These are phyloP conservation scores for Blastomyces silverae DNA, from an alignment of 2,329 filamentous ascomycete genomes.

Conservation along the genomic window DNA sequence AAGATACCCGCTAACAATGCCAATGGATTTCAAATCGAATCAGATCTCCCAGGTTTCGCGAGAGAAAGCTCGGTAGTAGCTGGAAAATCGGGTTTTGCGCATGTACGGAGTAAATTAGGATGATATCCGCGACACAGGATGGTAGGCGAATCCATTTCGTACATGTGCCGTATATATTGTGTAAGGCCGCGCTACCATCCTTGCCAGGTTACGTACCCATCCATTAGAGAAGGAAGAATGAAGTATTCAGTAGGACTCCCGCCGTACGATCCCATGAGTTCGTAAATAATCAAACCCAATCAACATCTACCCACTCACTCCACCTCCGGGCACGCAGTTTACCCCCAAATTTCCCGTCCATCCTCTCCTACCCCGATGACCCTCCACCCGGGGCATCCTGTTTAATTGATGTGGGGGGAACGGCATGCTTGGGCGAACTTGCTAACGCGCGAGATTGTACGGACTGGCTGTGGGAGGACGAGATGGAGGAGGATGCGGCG, in stretches of 20 bases:
- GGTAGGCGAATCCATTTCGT: not conserved
- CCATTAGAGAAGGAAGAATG: not conserved
- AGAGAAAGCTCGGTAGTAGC: not conserved
- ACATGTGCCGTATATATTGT: not conserved
- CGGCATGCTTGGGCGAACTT: not conserved
- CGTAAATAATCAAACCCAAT: not conserved
- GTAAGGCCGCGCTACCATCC: not conserved
- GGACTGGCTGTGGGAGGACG: not conserved
- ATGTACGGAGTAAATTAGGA: not conserved
- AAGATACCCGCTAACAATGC: not conserved
- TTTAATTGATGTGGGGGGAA: not conserved
- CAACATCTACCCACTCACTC: not conserved
- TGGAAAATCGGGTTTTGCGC: not conserved
- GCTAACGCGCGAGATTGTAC: not conserved
- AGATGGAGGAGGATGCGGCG: slow-evolving; percentile 14
- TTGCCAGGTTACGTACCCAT: not conserved
- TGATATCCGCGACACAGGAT: not conserved
- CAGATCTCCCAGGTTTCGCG: not conserved
- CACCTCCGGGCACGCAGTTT: not conserved
- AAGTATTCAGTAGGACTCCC: not conserved
- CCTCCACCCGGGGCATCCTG: slow-evolving; percentile 1
- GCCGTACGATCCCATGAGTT: not conserved
- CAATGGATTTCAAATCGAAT: not conserved
- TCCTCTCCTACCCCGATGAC: not conserved
- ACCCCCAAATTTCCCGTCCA: not conserved